These are phyloP conservation scores for Kazachstania viticola DNA, from an alignment of 805 yeast genomes.

Conservation along the genomic window DNA sequence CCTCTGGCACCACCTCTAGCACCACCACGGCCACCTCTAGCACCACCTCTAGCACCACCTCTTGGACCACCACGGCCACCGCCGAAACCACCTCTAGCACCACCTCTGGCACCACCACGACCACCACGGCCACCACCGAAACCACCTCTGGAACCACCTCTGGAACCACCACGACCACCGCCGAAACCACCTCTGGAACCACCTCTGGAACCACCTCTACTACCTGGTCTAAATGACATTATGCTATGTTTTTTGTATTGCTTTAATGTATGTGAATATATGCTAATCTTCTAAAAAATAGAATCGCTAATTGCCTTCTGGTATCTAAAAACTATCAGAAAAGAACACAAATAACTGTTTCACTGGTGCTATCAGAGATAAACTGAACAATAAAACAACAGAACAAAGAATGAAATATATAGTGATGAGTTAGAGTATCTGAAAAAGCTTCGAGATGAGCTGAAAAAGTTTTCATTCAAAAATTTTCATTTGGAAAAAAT, in stretches of 20 bases:
- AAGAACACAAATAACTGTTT: too few relatives aligned
- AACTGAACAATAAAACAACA: too few relatives aligned
- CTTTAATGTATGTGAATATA: too few relatives aligned
- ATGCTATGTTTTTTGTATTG: constrained; percentile 5
- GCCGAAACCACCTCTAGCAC: constrained; percentile 41
- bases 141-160: constrained; percentile 39
- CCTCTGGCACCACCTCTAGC: constrained; percentile 75
- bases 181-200: constrained; percentile 43
- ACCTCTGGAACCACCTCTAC: constrained; percentile 37
- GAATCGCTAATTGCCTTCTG: too few relatives aligned
- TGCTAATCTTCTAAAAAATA: too few relatives aligned
- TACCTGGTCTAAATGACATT: constrained; percentile 74
- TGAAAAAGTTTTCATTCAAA: too few relatives aligned
- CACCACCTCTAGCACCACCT: constrained; percentile 37
- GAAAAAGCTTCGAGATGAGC: too few relatives aligned
- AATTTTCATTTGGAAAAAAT: too few relatives aligned
- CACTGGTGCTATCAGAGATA: too few relatives aligned
- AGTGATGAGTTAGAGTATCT: too few relatives aligned
- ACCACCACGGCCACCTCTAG: constrained; percentile 53
- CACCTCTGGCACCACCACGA: constrained; percentile 37
- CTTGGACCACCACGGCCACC: constrained; percentile 42
- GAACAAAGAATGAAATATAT: too few relatives aligned
- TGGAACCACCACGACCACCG: constrained; percentile 39
- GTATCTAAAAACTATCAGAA: too few relatives aligned
- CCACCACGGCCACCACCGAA: constrained; percentile 56